These are phyloP conservation scores for Auxenochlorella protothecoides DNA, from an alignment of 139 green algal genomes.

Conservation along the genomic window DNA sequence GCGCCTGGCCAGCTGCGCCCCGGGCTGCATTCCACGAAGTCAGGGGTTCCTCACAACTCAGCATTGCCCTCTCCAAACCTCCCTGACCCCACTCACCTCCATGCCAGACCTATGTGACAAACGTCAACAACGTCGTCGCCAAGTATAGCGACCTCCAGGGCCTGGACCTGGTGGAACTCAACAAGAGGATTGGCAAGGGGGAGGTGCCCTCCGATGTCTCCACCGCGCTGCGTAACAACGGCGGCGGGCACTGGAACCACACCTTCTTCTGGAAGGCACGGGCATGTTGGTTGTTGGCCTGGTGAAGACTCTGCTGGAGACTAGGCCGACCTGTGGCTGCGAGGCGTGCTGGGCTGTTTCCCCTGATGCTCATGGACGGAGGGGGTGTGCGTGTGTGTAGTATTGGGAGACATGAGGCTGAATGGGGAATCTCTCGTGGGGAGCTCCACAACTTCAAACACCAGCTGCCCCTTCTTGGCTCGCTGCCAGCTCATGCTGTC, in stretches of 20 bases:
- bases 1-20: background rate
- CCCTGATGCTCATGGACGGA: no score
- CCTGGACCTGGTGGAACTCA: conserved; percentile 50
- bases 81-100: background rate
- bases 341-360: no score
- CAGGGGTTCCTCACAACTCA: background rate
- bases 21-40: background rate
- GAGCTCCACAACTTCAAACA: no score
- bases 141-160: conserved; percentile 52
- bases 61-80: background rate
- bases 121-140: conserved; percentile 59
- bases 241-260: conserved; percentile 46
- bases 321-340: no score
- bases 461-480: no score
- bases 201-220: conserved; percentile 44
- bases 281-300: no score
- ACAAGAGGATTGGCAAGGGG: conserved; percentile 34
- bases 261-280: conserved; percentile 49
- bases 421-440: no score
- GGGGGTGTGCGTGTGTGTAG: no score
- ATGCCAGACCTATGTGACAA: conserved; percentile 44
- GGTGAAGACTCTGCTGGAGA: no score
- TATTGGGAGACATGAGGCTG: no score
- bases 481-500: no score
- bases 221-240: conserved; percentile 53